Conservation (phyloP, 2,329 filamentous ascomycete genomes). For the Colletotrichum kahawae region DNA sequence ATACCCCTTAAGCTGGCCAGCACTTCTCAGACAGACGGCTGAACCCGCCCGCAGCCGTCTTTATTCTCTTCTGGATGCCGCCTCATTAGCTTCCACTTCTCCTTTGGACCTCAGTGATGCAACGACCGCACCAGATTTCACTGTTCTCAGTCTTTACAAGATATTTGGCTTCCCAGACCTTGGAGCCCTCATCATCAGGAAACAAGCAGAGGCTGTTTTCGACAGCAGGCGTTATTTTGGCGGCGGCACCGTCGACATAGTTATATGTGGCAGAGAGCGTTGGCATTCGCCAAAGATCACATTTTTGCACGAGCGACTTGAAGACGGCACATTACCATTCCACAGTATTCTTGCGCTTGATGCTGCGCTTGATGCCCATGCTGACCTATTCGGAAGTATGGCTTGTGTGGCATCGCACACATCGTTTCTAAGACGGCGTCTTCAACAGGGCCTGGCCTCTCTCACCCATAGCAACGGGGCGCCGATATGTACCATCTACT, state of each 20-base stretch:
- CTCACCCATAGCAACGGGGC: conserved; percentile 74
- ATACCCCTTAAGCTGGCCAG: conserved; percentile 65
- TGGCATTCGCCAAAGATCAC: conserved; percentile 82
- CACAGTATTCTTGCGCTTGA: conserved; percentile 88
- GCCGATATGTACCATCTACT: conserved; percentile 72
- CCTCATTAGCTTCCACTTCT: conserved; percentile 79
- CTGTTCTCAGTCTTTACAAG: conserved; percentile 89
- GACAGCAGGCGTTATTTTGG: conserved; percentile 82
- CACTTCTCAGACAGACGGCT: conserved; percentile 34
- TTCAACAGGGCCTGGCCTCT: conserved; percentile 62
- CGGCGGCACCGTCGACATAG: conserved; percentile 92
- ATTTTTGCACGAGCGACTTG: conserved; percentile 79
- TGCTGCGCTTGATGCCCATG: conserved; percentile 73
- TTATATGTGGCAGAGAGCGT: conserved; percentile 75
- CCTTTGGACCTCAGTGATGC: conserved; percentile 72
- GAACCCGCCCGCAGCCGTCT: neutral
- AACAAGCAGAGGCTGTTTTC: conserved; percentile 69
- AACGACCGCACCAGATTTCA: conserved; percentile 77
- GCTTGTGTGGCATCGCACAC: conserved; percentile 73
- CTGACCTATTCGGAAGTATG: conserved; percentile 74
- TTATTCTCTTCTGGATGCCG: conserved; percentile 61
- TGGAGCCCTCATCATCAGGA: conserved; percentile 82
- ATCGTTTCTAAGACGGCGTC: conserved; percentile 61
- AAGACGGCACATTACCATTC: conserved; percentile 90
- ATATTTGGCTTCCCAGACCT: conserved; percentile 97